phyloP scores from a whole-genome alignment of 495 filamentous ascomycete species.

The Viridothelium virens region DNA sequence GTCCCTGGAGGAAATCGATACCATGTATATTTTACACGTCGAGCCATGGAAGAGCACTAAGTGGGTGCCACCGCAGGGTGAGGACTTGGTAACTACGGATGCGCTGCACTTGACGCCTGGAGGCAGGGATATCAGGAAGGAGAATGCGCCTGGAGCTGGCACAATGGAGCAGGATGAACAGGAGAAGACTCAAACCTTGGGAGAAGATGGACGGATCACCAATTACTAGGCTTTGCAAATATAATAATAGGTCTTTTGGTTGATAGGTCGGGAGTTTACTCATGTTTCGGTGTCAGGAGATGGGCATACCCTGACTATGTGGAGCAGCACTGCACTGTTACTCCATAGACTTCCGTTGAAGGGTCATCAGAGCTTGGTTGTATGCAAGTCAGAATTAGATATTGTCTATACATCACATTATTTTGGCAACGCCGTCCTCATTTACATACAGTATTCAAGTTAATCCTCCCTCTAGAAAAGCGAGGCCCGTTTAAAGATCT shows the following conservation, averaged over 20 bases:
- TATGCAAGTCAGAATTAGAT: too few relatives aligned
- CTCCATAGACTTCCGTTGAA: too few relatives aligned
- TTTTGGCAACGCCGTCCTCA: too few relatives aligned
- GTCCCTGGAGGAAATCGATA: slow-evolving; percentile 74
- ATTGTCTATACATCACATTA: too few relatives aligned
- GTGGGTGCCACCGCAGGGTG: slow-evolving; percentile 48
- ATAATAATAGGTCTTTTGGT: background rate
- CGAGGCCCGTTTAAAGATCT: too few relatives aligned
- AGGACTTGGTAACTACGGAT: slow-evolving; percentile 23
- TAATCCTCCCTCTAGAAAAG: too few relatives aligned
- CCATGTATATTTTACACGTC: slow-evolving; percentile 69
- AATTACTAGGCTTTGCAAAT: background rate
- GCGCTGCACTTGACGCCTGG: slow-evolving; percentile 21
- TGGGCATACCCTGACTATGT: too few relatives aligned
- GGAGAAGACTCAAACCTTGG: background rate
- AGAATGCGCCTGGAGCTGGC: slow-evolving; percentile 16
- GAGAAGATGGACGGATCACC: background rate
- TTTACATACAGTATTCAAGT: too few relatives aligned
- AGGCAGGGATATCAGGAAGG: slow-evolving; percentile 22
- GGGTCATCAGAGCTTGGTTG: too few relatives aligned
- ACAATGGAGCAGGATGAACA: background rate
- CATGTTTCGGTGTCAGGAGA: too few relatives aligned
- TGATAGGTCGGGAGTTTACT: background rate
- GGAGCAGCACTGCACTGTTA: background rate
- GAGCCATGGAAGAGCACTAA: slow-evolving; percentile 56